These are phyloP conservation scores for Xerocomellus dryophilus DNA, from an alignment of 768 basidiomycete species.

Conservation along the genomic window DNA sequence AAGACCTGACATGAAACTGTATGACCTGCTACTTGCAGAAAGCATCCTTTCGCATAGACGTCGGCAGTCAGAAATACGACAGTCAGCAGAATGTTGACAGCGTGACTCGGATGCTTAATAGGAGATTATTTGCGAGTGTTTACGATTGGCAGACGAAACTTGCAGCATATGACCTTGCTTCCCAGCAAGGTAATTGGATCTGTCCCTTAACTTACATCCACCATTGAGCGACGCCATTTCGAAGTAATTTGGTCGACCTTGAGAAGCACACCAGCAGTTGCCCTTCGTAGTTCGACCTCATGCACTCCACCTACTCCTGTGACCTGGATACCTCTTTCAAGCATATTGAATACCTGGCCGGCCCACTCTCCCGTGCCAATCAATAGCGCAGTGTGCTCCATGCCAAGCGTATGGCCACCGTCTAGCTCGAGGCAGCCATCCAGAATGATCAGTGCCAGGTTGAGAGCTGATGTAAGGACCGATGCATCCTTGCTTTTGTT, in stretches of 20 bases:
- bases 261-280: constrained; percentile 76
- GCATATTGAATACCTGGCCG: constrained; percentile 52
- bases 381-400: constrained; percentile 72
- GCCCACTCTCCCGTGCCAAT: constrained; percentile 83
- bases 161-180: too few relatives aligned
- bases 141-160: too few relatives aligned
- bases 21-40: too few relatives aligned
- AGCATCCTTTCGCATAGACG: too few relatives aligned
- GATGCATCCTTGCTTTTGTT: constrained; percentile 57
- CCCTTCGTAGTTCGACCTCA: constrained; percentile 59
- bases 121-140: too few relatives aligned
- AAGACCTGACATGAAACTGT: too few relatives aligned
- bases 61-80: too few relatives aligned
- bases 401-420: constrained; percentile 65
- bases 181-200: too few relatives aligned
- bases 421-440: constrained; percentile 77
- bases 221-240: constrained; percentile 66
- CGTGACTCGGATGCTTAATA: too few relatives aligned
- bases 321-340: constrained; percentile 64
- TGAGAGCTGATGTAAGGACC: constrained; percentile 71
- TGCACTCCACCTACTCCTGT: constrained; percentile 64
- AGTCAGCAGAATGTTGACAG: too few relatives aligned
- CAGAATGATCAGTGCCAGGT: constrained; percentile 72
- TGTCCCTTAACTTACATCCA: constrained; percentile 35
- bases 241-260: constrained; percentile 72